These are phyloP conservation scores for Crassisporium funariophilum DNA, from an alignment of 768 basidiomycete species.

Conservation along the genomic window DNA sequence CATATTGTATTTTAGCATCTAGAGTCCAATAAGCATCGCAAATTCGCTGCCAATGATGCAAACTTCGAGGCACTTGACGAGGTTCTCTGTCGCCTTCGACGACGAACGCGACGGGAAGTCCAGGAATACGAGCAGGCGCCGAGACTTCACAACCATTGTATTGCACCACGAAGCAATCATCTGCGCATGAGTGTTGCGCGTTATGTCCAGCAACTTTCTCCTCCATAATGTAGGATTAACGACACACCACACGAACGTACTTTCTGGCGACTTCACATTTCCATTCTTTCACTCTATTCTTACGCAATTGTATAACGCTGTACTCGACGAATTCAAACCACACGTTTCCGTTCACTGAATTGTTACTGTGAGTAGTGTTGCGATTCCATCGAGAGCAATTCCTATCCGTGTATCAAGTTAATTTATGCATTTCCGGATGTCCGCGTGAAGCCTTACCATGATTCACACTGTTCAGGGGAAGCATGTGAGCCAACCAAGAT, in stretches of 20 bases:
- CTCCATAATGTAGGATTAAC: conserved; percentile 13
- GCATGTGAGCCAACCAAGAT: not conserved
- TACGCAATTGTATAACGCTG: not conserved
- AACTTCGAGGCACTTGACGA: conserved; percentile 83
- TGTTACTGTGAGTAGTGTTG: conserved; percentile 55
- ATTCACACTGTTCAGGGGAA: conserved; percentile 28
- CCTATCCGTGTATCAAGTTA: conserved; percentile 32
- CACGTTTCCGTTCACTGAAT: conserved; percentile 24
- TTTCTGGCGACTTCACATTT: not conserved
- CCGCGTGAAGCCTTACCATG: conserved; percentile 25
- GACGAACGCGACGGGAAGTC: conserved; percentile 40
- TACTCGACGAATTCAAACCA: conserved; percentile 11
- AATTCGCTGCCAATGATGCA: conserved; percentile 73
- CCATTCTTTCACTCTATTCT: not conserved
- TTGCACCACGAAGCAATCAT: not conserved
- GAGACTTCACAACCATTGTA: conserved; percentile 2
- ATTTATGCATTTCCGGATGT: not conserved
- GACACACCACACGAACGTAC: conserved; percentile 1
- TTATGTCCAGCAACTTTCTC: conserved; percentile 3
- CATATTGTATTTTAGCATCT: conserved; percentile 59
- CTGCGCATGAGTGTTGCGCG: no score
- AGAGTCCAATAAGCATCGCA: conserved; percentile 69
- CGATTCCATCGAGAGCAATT: conserved; percentile 62
- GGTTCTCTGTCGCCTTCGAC: conserved; percentile 64
- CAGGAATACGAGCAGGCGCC: conserved; percentile 19